phyloP scores from a whole-genome alignment of 371 early-diverging fungal species.

The Mortierella sp. region DNA sequence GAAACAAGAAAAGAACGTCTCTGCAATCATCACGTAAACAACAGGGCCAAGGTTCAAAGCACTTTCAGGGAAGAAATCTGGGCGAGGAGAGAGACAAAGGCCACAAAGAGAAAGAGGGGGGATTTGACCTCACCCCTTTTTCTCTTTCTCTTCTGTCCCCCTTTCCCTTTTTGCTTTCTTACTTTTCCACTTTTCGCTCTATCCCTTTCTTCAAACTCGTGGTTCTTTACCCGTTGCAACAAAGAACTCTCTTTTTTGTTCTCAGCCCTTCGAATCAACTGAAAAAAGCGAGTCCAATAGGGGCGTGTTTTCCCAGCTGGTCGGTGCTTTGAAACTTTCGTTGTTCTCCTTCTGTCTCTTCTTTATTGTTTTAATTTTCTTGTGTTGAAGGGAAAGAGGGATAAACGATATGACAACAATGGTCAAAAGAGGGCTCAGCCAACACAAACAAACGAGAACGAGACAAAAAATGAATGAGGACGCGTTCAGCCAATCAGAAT shows the following conservation, averaged over 20 bases:
- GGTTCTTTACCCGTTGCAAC: neutral
- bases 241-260: constrained; percentile 4
- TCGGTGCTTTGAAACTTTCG: neutral
- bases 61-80: neutral
- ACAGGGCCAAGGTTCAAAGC: neutral
- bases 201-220: neutral
- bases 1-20: neutral
- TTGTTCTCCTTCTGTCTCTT: neutral
- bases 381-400: neutral
- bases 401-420: neutral
- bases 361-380: neutral
- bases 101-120: neutral
- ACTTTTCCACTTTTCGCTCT: neutral
- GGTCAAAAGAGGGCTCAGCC: neutral
- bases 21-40: neutral
- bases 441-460: neutral
- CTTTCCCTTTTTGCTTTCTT: neutral
- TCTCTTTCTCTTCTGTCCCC: neutral
- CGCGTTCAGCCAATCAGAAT: constrained; percentile 4
- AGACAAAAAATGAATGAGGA: neutral
- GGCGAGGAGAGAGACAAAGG: neutral
- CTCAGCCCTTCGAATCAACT: too few species aligned
- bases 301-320: neutral
- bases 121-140: neutral
- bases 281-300: neutral